Base-by-base conservation (phyloP, 306 rosid genomes). In the Luffa aegyptiaca region DNA sequence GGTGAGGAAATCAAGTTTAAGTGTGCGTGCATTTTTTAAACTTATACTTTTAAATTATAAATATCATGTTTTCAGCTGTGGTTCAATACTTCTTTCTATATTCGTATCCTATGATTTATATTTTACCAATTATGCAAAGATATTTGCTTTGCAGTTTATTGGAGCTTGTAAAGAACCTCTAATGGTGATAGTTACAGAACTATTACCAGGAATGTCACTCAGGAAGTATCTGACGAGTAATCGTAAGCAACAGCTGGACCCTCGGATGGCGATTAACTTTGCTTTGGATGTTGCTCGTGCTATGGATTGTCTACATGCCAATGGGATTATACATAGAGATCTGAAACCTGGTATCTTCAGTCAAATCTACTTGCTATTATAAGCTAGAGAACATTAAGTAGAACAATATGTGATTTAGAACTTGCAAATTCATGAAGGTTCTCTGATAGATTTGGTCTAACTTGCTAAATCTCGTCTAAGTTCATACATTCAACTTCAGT, bases 121-220 rank as follows among this genome's bases (percentile, higher is more conserved):
- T 52, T 80, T 80, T 16, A 72, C 79, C 20, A 44, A 66, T 80
- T 70, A 51, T 79, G 37, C 48, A 82, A 45, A 56, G 80, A 78
- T 83, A 62, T 75, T 76, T 82, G 44, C 13, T 69, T 68, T 79
- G 85, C 93, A 95, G 99, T 95, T 95, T 81, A 87, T 95, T 65
- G 99, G 99, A 90, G 97, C 97, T 18, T 95, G 99, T 82, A 93
- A 95, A 85, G 99, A 90, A 84, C 99, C 96, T 64, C 83, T 95
- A 68, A 95, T 95, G 99, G 99, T 95, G 86, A 91, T 95, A 81
- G 97, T 95, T 26, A 95, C 99, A 14, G 99, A 95, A 85, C 86
- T 95, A 48, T 89, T 95, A 79, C 99, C 99, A 2, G 99, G 97
- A 76, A 95, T 95, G 99, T 95, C 99, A 20, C 86, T 95, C 42